Base-by-base conservation (phyloP, 163 green algal species). In the Trebouxiophyceae sp. region DNA sequence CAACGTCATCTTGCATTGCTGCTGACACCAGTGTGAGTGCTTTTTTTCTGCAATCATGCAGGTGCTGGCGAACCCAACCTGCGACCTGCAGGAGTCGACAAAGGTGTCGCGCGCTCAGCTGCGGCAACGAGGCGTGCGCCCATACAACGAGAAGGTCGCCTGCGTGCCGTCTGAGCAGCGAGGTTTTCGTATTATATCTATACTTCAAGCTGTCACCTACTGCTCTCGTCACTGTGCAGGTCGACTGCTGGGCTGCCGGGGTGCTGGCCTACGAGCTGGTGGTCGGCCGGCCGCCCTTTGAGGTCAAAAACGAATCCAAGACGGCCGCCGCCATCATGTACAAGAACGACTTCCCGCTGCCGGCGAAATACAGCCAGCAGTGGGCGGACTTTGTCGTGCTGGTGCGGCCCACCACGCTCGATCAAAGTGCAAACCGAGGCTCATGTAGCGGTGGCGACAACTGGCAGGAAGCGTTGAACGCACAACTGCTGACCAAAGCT, bases 211-310 rank as follows among this genome's bases (percentile, higher is more conserved):
- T n/a, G n/a, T n/a, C n/a, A n/a, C n/a, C n/a, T n/a, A n/a, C n/a
- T n/a, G n/a, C n/a, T n/a, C n/a, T n/a, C n/a, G n/a, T n/a, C n/a
- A n/a, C n/a, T n/a, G n/a, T n/a, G 45, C 62, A 79, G 61, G 84
- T 91, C 20, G 87, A 95, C 70, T 70, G 88, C 2, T 93, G 86
- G 86, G 83, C 84, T 4, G 75, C 82, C 22, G 86, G 86, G 28
- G 75, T 90, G n/a, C 72, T 93, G 45, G 81, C 84, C 0, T 93
- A 90, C 60, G 84, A 90, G 76, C 72, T 89, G 44, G 70, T 91
- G 30, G 73, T 79, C 7, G 82, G 81, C 22, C 68, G 73, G 65
- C 83, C 88, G 29, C 88, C 88, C 0, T 95, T 95, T 71, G 87
- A 92, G 58, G 77, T 89, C 6, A 85, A 89, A 46, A 78, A 86